A percentile compares a stretch with the other conserved stretches of the same genome.
Evolutionary conservation across 129 eudicot species (phyloP).

Genomic region (Saposhnikovia divaricata): DNA sequence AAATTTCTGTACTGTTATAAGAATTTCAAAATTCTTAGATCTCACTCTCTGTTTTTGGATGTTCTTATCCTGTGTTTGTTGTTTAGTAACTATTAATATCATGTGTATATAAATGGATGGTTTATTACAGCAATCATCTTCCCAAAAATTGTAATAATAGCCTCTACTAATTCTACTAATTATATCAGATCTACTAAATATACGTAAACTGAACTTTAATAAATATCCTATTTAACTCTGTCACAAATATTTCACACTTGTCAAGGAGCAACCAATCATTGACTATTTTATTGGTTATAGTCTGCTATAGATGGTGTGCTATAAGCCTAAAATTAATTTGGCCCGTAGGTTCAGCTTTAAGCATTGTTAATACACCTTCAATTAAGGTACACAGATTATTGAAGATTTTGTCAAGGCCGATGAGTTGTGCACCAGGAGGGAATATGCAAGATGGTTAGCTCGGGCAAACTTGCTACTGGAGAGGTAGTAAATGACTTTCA

Average conservation of each 20-base stretch:
- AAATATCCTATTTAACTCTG: neutral
- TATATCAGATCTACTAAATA: no score
- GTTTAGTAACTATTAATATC: neutral
- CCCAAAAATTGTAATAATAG: neutral
- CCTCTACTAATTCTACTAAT: neutral
- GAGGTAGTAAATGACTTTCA: slow-evolving; percentile 40
- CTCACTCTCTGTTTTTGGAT: neutral
- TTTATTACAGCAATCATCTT: no score
- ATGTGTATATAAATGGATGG: no score
- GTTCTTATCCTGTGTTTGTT: neutral
- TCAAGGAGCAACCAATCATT: neutral
- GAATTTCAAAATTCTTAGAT: neutral
- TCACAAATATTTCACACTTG: neutral
- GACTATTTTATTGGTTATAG: neutral
- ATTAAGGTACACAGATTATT: slow-evolving; percentile 79
- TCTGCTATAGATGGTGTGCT: neutral
- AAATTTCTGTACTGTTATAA: neutral
- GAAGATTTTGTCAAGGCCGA: slow-evolving; percentile 68
- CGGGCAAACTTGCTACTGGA: slow-evolving; percentile 64
- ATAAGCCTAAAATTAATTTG: neutral
- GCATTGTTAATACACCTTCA: slow-evolving; percentile 23
- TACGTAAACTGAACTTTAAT: neutral
- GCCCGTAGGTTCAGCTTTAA: slow-evolving; percentile 37
- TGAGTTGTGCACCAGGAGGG: slow-evolving; percentile 80
- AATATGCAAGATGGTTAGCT: slow-evolving; percentile 88